These are phyloP conservation scores for Cubamyces lactineus DNA, from an alignment of 768 basidiomycete species.

Conservation along the genomic window DNA sequence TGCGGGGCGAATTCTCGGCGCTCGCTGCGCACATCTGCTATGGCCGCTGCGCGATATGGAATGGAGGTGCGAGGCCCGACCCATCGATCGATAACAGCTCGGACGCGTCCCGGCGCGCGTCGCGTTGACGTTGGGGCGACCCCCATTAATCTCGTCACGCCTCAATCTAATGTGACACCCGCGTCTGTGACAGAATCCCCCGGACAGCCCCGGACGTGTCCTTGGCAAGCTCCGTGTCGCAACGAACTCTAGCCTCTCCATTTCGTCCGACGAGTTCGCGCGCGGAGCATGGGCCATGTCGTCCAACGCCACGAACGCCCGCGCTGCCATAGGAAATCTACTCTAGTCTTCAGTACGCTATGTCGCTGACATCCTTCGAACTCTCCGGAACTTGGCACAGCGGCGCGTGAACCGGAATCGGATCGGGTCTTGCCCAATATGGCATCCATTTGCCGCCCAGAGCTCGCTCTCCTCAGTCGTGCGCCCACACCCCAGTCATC, in stretches of 20 bases:
- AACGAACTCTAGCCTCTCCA: not conserved
- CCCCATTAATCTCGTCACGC: slow-evolving; percentile 8
- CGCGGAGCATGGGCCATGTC: not conserved
- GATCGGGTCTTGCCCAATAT: slow-evolving; percentile 11
- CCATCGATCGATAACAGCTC: slow-evolving; percentile 17
- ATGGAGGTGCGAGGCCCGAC: too few species aligned
- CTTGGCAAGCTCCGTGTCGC: not conserved
- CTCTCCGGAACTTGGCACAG: not conserved
- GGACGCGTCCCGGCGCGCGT: slow-evolving; percentile 14
- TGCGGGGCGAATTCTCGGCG: too few species aligned
- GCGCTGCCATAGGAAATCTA: not conserved
- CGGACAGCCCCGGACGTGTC: not conserved
- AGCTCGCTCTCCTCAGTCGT: not conserved
- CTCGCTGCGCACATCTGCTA: too few species aligned
- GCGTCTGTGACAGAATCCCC: slow-evolving; percentile 22
- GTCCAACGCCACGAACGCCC: not conserved
- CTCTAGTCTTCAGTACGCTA: not conserved
- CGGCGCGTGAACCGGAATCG: slow-evolving; percentile 4
- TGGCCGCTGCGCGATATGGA: too few species aligned
- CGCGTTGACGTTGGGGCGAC: not conserved
- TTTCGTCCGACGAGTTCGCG: not conserved
- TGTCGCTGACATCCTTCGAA: not conserved
- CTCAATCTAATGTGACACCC: slow-evolving; percentile 17
- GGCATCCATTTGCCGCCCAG: slow-evolving; percentile 14
- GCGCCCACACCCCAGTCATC: not conserved